Evolutionary conservation across 768 basidiomycete species (phyloP).

Genomic region (Leucogyrophana mollusca): DNA sequence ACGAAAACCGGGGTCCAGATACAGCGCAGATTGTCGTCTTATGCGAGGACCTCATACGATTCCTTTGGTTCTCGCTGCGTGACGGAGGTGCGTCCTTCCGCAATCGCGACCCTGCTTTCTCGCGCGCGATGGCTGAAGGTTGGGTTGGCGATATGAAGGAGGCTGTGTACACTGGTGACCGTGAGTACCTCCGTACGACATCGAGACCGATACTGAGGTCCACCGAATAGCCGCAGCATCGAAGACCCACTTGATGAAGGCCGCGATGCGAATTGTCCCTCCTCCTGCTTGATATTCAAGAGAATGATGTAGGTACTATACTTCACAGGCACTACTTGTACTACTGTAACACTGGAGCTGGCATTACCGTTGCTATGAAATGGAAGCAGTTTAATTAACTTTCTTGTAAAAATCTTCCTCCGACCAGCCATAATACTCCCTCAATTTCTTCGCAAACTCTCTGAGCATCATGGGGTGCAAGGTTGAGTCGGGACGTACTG

Average conservation of each 20-base stretch:
- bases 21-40: slow-evolving; percentile 25
- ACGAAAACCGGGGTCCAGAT: slow-evolving; percentile 20
- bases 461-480: slow-evolving; percentile 49
- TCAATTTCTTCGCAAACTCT: slow-evolving; percentile 56
- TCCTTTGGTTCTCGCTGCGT: slow-evolving; percentile 29
- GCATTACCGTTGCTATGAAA: too few relatives aligned
- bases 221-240: slow-evolving; percentile 6
- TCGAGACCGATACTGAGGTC: neutral
- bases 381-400: neutral
- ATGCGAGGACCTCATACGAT: slow-evolving; percentile 20
- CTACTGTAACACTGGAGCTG: too few relatives aligned
- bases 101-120: slow-evolving; percentile 12
- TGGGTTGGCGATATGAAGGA: slow-evolving; percentile 16
- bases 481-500: slow-evolving; percentile 77
- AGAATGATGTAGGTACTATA: too few relatives aligned
- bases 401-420: slow-evolving; percentile 36
- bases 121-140: slow-evolving; percentile 14
- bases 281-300: neutral
- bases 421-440: slow-evolving; percentile 66
- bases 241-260: neutral
- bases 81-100: slow-evolving; percentile 23
- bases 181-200: slow-evolving; percentile 11
- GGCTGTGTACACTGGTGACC: slow-evolving; percentile 16
- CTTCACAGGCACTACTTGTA: too few relatives aligned
- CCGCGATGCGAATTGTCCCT: neutral